Percentiles rank a stretch among this genome's conserved stretches.
Conservation (phyloP, 1,284 basidiomycete species). For the Microbotryum silenes-acaulis region DNA sequence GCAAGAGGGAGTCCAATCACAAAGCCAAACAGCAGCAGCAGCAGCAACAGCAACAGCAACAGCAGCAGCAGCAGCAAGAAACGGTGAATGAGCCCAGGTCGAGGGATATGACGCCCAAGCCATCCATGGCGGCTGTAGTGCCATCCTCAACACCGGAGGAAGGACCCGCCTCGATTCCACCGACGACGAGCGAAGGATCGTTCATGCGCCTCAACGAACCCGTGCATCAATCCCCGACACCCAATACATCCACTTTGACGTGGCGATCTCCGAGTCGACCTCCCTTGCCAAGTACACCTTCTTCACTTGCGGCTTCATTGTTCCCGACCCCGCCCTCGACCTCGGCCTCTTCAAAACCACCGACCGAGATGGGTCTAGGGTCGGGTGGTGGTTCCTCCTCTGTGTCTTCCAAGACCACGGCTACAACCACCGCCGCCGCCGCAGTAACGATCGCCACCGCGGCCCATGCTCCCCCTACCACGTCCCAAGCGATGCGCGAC, state of each 20-base stretch:
- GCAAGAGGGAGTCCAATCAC: background rate
- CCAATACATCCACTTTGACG: background rate
- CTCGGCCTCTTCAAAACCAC: background rate
- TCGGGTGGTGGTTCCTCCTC: background rate
- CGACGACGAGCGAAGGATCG: background rate
- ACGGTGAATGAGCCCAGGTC: background rate
- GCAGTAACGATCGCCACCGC: background rate
- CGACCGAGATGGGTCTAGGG: too few species aligned
- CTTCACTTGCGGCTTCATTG: slow-evolving; percentile 4
- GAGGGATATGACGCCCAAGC: background rate
- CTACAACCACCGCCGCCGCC: background rate
- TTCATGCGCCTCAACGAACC: slow-evolving; percentile 16
- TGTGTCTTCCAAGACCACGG: background rate
- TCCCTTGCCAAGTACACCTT: slow-evolving; percentile 1
- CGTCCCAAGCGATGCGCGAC: slow-evolving; percentile 1
- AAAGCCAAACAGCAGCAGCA: background rate
- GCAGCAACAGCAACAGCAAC: background rate
- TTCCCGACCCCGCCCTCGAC: background rate
- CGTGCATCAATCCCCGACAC: background rate
- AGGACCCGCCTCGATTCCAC: background rate
- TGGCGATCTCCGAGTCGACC: background rate
- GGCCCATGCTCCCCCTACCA: background rate
- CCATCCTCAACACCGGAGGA: background rate
- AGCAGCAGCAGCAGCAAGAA: background rate
- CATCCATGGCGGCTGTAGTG: background rate